phyloP scores from a whole-genome alignment of 768 basidiomycete species.

The Tricholoma terreum region DNA sequence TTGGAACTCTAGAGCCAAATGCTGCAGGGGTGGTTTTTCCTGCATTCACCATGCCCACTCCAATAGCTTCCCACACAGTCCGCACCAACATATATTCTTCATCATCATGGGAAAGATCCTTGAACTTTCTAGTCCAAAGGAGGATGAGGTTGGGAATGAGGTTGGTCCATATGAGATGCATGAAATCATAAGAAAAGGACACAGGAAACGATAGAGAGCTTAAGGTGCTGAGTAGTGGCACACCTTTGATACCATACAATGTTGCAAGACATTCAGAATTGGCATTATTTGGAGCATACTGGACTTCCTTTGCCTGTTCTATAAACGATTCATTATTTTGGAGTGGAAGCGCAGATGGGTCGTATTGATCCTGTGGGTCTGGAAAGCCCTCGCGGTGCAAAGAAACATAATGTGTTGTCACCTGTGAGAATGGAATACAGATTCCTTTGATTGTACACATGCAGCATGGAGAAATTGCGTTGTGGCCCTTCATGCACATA shows the following conservation, averaged over 20 bases:
- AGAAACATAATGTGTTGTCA: slow-evolving; percentile 20
- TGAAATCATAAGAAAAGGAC: slow-evolving; percentile 46
- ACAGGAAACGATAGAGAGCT: slow-evolving; percentile 32
- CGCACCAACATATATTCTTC: no score
- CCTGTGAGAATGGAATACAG: slow-evolving; percentile 1
- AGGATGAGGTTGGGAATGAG: slow-evolving; percentile 37
- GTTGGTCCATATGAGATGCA: slow-evolving; percentile 49
- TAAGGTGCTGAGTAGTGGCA: slow-evolving; percentile 10
- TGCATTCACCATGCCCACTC: no score
- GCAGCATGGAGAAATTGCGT: slow-evolving; percentile 31
- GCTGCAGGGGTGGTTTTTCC: no score
- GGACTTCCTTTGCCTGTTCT: slow-evolving; percentile 14
- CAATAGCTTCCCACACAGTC: no score
- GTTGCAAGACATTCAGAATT: slow-evolving; percentile 16
- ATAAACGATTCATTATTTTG: slow-evolving; percentile 12
- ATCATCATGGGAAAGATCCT: no score
- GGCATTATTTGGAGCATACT: slow-evolving; percentile 12
- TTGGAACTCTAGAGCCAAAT: no score
- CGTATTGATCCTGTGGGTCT: slow-evolving; percentile 6
- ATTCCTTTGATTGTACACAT: slow-evolving; percentile 30
- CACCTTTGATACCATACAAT: slow-evolving; percentile 33
- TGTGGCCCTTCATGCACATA: slow-evolving; percentile 37
- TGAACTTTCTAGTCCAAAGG: slow-evolving; percentile 39
- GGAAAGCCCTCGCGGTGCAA: slow-evolving; percentile 10
- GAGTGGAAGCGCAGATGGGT: slow-evolving; percentile 18